Evolutionary conservation across 208 protist genomes (phyloP).

Genomic region (Porcisia hertigi): DNA sequence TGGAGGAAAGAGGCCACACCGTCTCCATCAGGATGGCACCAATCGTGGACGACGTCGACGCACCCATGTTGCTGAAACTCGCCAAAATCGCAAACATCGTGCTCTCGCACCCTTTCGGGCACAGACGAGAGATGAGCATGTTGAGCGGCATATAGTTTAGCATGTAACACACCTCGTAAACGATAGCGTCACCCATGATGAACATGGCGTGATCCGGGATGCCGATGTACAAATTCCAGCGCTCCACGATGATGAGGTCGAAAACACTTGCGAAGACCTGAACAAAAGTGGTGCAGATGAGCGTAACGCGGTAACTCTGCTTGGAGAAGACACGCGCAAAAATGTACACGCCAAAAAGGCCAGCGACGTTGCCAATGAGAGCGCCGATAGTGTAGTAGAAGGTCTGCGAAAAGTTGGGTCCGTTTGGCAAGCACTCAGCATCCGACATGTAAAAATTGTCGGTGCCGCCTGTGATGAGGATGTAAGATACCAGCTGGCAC

Average conservation of each 20-base stretch:
- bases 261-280: slow-evolving; percentile 49
- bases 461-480: slow-evolving; percentile 47
- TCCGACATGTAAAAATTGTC: slow-evolving; percentile 54
- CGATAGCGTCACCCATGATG: slow-evolving; percentile 64
- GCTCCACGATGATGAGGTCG: slow-evolving; percentile 69
- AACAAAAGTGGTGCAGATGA: slow-evolving; percentile 52
- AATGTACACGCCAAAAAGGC: slow-evolving; percentile 40
- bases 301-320: slow-evolving; percentile 48
- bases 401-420: slow-evolving; percentile 46
- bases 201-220: slow-evolving; percentile 66
- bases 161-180: slow-evolving; percentile 62
- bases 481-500: slow-evolving; percentile 36
- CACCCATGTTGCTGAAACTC: slow-evolving; percentile 75
- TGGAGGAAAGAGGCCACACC: slow-evolving; percentile 44
- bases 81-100: slow-evolving; percentile 80
- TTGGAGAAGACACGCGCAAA: slow-evolving; percentile 50
- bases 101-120: slow-evolving; percentile 71
- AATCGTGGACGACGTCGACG: slow-evolving; percentile 44
- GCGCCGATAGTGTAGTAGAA: slow-evolving; percentile 50
- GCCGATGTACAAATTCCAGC: slow-evolving; percentile 56
- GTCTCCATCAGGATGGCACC: slow-evolving; percentile 62
- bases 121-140: slow-evolving; percentile 79
- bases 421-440: slow-evolving; percentile 36
- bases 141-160: slow-evolving; percentile 75
- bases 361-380: slow-evolving; percentile 41